Evolutionary conservation across 2,329 filamentous ascomycete genomes (phyloP), one percentile per base, ranked within the genome.

Genomic region (Diaporthe caulivora): DNA sequence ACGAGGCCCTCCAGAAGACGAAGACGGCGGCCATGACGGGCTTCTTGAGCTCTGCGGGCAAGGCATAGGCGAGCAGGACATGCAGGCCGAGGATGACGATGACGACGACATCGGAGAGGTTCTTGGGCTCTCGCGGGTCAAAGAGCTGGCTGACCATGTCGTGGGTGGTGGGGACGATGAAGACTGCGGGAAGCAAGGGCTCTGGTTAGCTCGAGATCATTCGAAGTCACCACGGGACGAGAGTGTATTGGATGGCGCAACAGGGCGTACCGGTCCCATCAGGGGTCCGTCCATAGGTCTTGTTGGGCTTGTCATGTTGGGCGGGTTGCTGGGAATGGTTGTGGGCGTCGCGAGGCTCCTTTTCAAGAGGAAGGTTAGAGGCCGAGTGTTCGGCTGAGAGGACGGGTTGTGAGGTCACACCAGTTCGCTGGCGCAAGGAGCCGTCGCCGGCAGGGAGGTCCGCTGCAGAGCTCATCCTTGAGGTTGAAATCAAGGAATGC

Each of bases 121-220:
- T 98, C 87, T 99, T 99, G 70, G 97, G 95, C 81, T 98, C 93
- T 77, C 93, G 94, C 68, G 97, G 97, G 79, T 97, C 97, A 78
- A 99, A 91, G 71, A 99, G 90, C 85, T 98, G 97, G 68, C 96
- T 97, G 78, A 99, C 96, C 97, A 99, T 98, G 85, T 99, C 97
- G 87, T 98, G 95, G 72, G 97, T 99, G 76, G 95, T 92, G 62
- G 97, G 97, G 71, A 99, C 97, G 73, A 95, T 93, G 82, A 99
- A 99, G 79, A 98, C 97, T 98, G 80, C 62, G 77, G 57, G 18
- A 26, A 8, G n/a, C 26, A 51, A 8, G 15, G 24, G 18, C 11
- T 7, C 21, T 44, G 31, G 40, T 60, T n/a, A 74, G 60, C 24
- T n/a, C 40, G 37, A 40, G 3, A 1, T 31, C 29, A 71, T 65